Percentiles rank a stretch among this genome's conserved stretches.
These are phyloP conservation scores for Lepidium sativum DNA, from an alignment of 345 rosid genomes.

Conservation along the genomic window DNA sequence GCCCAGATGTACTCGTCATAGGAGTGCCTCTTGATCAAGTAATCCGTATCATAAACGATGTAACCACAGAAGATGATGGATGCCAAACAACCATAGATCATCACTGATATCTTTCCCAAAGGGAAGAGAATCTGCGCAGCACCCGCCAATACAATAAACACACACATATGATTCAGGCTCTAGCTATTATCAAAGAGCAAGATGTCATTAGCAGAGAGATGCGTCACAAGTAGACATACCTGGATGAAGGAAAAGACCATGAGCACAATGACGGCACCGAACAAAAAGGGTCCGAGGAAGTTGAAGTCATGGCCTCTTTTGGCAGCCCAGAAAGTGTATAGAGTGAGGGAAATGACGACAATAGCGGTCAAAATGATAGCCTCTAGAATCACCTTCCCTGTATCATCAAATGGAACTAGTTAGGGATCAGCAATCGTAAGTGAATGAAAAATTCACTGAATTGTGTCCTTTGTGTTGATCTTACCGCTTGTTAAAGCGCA, in stretches of 20 bases:
- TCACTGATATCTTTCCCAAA: conserved; percentile 56
- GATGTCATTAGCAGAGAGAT: background rate
- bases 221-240: conserved; percentile 21
- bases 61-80: conserved; percentile 79
- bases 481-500: conserved; percentile 72
- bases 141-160: background rate
- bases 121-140: conserved; percentile 64
- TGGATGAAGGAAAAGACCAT: conserved; percentile 68
- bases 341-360: conserved; percentile 67
- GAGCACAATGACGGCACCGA: conserved; percentile 60
- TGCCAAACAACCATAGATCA: conserved; percentile 76
- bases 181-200: background rate
- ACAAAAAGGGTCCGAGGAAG: conserved; percentile 90
- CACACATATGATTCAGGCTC: background rate
- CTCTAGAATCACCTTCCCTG: conserved; percentile 77
- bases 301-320: conserved; percentile 79
- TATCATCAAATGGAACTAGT: too few species aligned
- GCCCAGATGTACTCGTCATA: conserved; percentile 74
- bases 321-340: conserved; percentile 96
- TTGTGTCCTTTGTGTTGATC: too few species aligned
- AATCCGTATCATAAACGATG: conserved; percentile 76
- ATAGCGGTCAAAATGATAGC: conserved; percentile 65
- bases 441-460: too few species aligned
- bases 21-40: conserved; percentile 70
- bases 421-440: too few species aligned